Base-by-base conservation (phyloP, 139 green algal genomes). In the Pseudopediastrum boryanum region DNA sequence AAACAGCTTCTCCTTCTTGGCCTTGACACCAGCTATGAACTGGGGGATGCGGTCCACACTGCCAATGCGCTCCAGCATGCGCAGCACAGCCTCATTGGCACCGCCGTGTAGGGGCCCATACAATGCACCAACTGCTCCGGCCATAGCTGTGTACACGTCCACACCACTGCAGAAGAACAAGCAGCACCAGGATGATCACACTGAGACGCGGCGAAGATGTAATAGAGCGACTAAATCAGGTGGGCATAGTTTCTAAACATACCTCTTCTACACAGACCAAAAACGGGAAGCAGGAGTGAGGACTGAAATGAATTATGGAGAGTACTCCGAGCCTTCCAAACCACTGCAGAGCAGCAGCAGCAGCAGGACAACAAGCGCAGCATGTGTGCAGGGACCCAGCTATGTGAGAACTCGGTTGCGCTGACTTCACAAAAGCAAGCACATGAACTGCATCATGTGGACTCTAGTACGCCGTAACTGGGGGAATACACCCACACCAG, bases 41-140 rank as follows among this genome's bases (percentile, higher is more conserved):
- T 74, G 63, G 29, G 88, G 88, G 79, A 99, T 93, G 77, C 90
- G 92, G 76, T 98, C 93, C 46, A 91, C 88, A 61, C 58, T 90
- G 61, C 96, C 96, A 67, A 99, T 99, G 67, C 94, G 90, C 66
- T 94, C 90, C 50, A 98, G 89, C 97, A 99, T 99, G 81, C 92
- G 90, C 83, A 99, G 88, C 78, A 99, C 96, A 5, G 96, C 95
- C 89, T 99, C 96, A 82, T 99, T 99, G 42, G 96, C 96, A 19
- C 96, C 96, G 23, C 96, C 96, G 82, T 99, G 96, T 84, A 98
- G 89, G 2, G 96, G 96, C 0, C 96, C 96, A 78, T 99, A 99
- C 74, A 99, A 87, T 29, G 96, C 96, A n/a, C 96, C 96, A 66
- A 98, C 89, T 2, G 94, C 96, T 51, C 92, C 92, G 41, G 91